Evolutionary conservation across 208 protist genomes (phyloP), one percentile per base, ranked within the genome.

Genomic region (Trypanosoma conorhini): DNA sequence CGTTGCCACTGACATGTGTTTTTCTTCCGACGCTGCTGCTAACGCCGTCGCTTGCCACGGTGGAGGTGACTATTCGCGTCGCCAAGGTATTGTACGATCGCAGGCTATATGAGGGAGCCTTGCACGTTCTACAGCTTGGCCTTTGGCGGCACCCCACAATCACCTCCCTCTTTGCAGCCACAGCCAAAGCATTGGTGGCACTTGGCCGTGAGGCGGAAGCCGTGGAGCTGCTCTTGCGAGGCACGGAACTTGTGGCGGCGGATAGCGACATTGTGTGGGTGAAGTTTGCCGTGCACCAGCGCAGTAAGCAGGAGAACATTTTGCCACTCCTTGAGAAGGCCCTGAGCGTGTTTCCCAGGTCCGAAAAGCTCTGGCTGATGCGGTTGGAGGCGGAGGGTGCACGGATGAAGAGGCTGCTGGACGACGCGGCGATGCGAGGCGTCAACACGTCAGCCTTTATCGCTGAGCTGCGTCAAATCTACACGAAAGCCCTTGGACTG

Each of bases 281-380:
- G 28, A 89, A 88, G 48, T 76, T 93, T 19, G 72, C 78, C 0
- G 60, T 93, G 33, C 77, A 89, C 67, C 82, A 71, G n/a, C 81
- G 87, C 19, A 88, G 81, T 60, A 65, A 35, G 22, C 38, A 42
- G 30, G 58, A 72, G 31, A 46, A 70, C n/a, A 68, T 82, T 62
- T 15, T 74, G 52, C 67, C 61, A n/a, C 59, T 80, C 10, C 33
- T 83, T 68, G 54, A 69, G 8, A 62, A 72, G 19, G 81, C 74
- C 0, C 26, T 85, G 24, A 44, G 31, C 17, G 56, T 59, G 60
- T 83, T 76, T 78, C 89, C 86, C 38, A 75, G 66, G 15, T 89
- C 85, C 21, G 67, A 67, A 22, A 62, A 76, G 40, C 69, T 95
- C 38, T 95, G 89, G 87, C 74, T 88, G 31, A 85, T 95, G 79